phyloP scores from a whole-genome alignment of 495 filamentous ascomycete species.

The Penicillium turbatum region DNA sequence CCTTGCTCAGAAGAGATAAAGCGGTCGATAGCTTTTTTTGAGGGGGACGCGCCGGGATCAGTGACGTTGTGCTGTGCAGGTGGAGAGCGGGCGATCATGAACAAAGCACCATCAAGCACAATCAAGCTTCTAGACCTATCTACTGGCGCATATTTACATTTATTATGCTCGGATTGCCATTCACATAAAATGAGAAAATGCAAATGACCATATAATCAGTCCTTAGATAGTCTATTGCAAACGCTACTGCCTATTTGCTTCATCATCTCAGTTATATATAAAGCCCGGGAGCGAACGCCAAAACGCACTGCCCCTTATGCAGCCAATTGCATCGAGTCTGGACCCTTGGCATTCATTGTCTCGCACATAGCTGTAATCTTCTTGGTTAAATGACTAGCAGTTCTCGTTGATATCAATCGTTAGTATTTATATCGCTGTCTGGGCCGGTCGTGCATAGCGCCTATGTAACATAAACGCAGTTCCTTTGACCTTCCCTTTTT shows the following conservation, averaged over 20 bases:
- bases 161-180: neutral
- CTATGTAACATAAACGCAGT: slow-evolving; percentile 7
- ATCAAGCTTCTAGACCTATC: neutral
- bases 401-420: neutral
- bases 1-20: slow-evolving; percentile 7
- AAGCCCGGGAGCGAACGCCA: neutral
- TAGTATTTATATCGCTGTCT: slow-evolving; percentile 6
- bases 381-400: too few species aligned
- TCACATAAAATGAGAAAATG: neutral
- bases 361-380: neutral
- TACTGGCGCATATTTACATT: neutral
- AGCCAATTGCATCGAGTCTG: neutral
- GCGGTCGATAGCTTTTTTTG: slow-evolving; percentile 28
- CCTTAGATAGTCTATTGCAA: neutral
- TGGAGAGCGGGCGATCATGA: slow-evolving; percentile 10
- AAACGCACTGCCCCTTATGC: slow-evolving; percentile 5
- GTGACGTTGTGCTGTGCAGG: slow-evolving; percentile 29
- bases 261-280: neutral
- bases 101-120: neutral
- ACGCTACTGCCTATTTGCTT: neutral
- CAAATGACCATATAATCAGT: neutral
- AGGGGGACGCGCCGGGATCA: slow-evolving; percentile 22
- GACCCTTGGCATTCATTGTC: neutral
- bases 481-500: slow-evolving; percentile 1
- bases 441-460: slow-evolving; percentile 15